Conservation (phyloP, 2,329 filamentous ascomycete genomes). For the Emmonsiellopsis sp. region DNA sequence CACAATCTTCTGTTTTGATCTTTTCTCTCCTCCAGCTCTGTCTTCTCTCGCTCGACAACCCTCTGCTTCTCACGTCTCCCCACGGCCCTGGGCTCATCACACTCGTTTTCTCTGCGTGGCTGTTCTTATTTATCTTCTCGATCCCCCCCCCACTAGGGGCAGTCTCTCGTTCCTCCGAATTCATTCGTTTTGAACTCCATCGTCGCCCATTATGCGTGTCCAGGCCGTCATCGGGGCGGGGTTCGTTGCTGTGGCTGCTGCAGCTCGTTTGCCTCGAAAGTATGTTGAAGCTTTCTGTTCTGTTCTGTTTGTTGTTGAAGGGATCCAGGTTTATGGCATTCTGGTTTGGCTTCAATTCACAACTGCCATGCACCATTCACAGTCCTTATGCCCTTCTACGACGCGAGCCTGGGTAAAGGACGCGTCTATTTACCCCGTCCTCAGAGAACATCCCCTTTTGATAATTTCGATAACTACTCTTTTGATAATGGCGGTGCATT, state of each 20-base stretch:
- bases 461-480: neutral
- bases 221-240: neutral
- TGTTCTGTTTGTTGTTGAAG: neutral
- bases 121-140: neutral
- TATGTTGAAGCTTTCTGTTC: neutral
- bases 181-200: neutral
- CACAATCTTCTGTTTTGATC: neutral
- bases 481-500: neutral
- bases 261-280: constrained; percentile 2
- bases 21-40: neutral
- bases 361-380: neutral
- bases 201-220: neutral
- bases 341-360: neutral
- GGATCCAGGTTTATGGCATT: neutral
- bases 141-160: neutral
- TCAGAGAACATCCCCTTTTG: neutral
- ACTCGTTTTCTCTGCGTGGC: neutral
- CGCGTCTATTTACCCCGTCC: neutral
- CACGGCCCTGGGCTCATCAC: neutral
- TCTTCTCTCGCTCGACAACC: neutral
- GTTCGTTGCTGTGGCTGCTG: constrained; percentile 1
- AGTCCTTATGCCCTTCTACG: neutral
- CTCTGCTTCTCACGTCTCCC: neutral
- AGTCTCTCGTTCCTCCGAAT: neutral
- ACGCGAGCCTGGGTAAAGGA: neutral